These are phyloP conservation scores for Gossypium aridum DNA, from an alignment of 441 rosid genomes.

Conservation along the genomic window DNA sequence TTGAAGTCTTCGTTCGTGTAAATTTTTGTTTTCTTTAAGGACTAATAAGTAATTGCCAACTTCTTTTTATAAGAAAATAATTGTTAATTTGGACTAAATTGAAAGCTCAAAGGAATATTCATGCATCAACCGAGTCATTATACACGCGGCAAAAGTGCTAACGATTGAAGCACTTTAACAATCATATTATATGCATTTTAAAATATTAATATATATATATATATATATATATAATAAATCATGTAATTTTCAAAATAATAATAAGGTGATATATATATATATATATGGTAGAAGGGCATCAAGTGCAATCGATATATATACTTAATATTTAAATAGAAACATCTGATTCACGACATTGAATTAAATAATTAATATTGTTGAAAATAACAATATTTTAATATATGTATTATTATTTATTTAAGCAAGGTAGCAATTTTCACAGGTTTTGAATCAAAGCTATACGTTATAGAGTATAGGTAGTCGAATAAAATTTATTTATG, in stretches of 20 bases:
- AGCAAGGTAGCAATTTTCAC: neutral
- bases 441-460: neutral
- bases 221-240: neutral
- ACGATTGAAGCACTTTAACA: neutral
- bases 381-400: neutral
- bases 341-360: conserved; percentile 5
- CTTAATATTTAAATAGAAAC: neutral
- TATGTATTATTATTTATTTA: neutral
- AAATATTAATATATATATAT: neutral
- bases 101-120: neutral
- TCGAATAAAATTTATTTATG: neutral
- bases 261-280: neutral
- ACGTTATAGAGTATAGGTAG: neutral
- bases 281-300: neutral
- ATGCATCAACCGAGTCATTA: neutral
- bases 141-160: neutral
- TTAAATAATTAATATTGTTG: neutral
- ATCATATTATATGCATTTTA: neutral
- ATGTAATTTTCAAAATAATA: neutral
- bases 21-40: no score
- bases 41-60: no score
- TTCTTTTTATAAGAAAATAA: neutral
- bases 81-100: neutral
- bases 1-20: no score
- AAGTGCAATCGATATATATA: neutral